These are phyloP conservation scores for Elsinoe batatas DNA, from an alignment of 2,329 filamentous ascomycete genomes.

Conservation along the genomic window DNA sequence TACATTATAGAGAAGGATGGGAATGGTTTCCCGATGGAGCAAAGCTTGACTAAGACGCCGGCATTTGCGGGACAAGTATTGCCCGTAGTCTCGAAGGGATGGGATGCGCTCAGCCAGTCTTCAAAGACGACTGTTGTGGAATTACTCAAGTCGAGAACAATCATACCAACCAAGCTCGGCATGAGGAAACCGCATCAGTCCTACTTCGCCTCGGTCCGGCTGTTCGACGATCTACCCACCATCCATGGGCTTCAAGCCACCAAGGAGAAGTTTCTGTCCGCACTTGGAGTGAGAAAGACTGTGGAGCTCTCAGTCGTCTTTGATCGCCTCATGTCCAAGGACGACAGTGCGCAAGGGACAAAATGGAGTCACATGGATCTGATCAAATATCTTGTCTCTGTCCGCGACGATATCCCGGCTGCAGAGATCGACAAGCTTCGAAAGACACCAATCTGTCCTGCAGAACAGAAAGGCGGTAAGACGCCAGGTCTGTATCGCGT, in stretches of 20 bases:
- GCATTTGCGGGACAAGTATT: conserved; percentile 70
- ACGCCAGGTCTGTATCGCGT: conserved; percentile 51
- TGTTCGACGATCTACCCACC: conserved; percentile 87
- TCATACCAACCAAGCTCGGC: conserved; percentile 83
- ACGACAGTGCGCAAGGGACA: conserved; percentile 39
- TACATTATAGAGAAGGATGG: conserved; percentile 64
- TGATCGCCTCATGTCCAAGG: conserved; percentile 61
- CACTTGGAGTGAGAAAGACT: conserved; percentile 86
- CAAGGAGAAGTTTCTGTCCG: conserved; percentile 79
- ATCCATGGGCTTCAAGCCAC: conserved; percentile 66
- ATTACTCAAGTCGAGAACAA: conserved; percentile 56
- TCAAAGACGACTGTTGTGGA: conserved; percentile 57
- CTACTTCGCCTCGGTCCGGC: conserved; percentile 85
- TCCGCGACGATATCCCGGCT: conserved; percentile 74
- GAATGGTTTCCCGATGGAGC: conserved; percentile 48
- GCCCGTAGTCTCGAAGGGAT: conserved; percentile 74
- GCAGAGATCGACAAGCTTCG: conserved; percentile 72
- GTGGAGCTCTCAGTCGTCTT: conserved; percentile 93
- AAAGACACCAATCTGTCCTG: conserved; percentile 71
- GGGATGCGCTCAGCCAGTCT: conserved; percentile 63
- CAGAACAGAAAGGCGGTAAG: conserved; percentile 46
- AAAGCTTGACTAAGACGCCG: conserved; percentile 61
- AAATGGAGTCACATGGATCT: conserved; percentile 90
- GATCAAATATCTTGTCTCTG: conserved; percentile 87
- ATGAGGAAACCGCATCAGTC: conserved; percentile 79